Percentiles rank a stretch among this genome's conserved stretches.
Evolutionary conservation across 345 rosid genomes (phyloP).

Genomic region (Murraya paniculata): DNA sequence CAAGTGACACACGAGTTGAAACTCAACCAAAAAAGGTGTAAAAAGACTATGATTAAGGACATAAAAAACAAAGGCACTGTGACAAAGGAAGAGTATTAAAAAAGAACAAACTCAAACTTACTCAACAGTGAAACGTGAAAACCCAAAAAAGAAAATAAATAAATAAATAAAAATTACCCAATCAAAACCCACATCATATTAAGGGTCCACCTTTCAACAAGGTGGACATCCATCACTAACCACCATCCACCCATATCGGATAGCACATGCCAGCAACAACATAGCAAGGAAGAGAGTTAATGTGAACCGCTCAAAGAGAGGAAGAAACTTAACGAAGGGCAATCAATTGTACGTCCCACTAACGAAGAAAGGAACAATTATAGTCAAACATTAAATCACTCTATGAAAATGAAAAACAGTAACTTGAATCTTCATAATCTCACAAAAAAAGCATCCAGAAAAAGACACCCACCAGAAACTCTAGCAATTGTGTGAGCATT

Average conservation of each 20-base stretch:
- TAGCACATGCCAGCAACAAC: slow-evolving; percentile 31
- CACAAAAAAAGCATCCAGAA: slow-evolving; percentile 20
- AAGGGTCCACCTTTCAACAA: slow-evolving; percentile 23
- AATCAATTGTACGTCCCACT: slow-evolving; percentile 53
- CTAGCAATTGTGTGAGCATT: slow-evolving; percentile 23
- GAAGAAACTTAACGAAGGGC: slow-evolving; percentile 26
- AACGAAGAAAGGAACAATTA: slow-evolving; percentile 20
- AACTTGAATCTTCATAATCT: slow-evolving; percentile 31
- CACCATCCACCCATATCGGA: slow-evolving; percentile 36
- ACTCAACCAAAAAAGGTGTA: not conserved
- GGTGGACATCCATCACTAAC: slow-evolving; percentile 42
- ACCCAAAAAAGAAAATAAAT: slow-evolving; percentile 18
- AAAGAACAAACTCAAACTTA: slow-evolving; percentile 1
- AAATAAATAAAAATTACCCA: not conserved
- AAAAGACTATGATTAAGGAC: not conserved
- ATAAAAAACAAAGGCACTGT: slow-evolving; percentile 1
- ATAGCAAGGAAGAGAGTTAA: slow-evolving; percentile 17
- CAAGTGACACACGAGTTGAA: not conserved
- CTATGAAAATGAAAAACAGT: slow-evolving; percentile 2
- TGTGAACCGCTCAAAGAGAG: slow-evolving; percentile 23
- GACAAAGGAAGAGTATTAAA: not conserved
- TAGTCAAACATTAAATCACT: slow-evolving; percentile 52
- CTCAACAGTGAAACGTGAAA: slow-evolving; percentile 7
- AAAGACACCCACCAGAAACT: slow-evolving; percentile 35
- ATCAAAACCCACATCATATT: slow-evolving; percentile 14